These are phyloP conservation scores for Didymella pomorum DNA, from an alignment of 2,329 filamentous ascomycete genomes.

Conservation along the genomic window DNA sequence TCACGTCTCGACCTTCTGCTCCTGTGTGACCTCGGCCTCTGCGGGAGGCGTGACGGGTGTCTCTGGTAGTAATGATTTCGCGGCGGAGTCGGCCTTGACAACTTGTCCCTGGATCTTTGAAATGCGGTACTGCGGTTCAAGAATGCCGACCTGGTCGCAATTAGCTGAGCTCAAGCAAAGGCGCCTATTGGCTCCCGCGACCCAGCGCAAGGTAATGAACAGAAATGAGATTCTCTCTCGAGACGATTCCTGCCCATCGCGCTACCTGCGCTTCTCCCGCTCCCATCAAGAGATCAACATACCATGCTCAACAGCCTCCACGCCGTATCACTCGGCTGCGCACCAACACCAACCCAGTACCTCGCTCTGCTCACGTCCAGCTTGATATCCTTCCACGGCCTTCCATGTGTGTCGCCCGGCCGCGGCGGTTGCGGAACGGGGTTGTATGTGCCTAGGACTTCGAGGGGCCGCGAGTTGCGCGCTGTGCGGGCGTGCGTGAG, in stretches of 20 bases:
- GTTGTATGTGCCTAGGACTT: conserved; percentile 80
- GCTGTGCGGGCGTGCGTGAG: conserved; percentile 91
- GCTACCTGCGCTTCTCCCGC: not conserved
- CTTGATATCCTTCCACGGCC: conserved; percentile 88
- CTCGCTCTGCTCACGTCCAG: conserved; percentile 81
- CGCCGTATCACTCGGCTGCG: conserved; percentile 88
- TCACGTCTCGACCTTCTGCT: conserved; percentile 19
- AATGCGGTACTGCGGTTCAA: conserved; percentile 50
- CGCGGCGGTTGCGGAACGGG: conserved; percentile 64
- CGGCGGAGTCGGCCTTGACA: conserved; percentile 40
- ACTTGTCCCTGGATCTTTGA: conserved; percentile 45
- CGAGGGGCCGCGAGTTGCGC: conserved; percentile 85
- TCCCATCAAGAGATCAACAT: conserved; percentile 12
- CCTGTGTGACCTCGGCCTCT: conserved; percentile 16
- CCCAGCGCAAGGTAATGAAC: not conserved
- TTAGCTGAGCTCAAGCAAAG: conserved; percentile 1
- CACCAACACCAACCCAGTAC: conserved; percentile 97
- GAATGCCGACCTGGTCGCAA: conserved; percentile 41
- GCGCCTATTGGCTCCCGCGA: not conserved
- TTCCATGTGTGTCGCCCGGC: conserved; percentile 60
- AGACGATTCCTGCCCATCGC: not conserved
- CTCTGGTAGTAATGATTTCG: conserved; percentile 39
- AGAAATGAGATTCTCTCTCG: not conserved
- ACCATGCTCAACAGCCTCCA: conserved; percentile 87
- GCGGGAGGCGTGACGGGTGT: conserved; percentile 11